Evolutionary conservation across 2,329 filamentous ascomycete genomes (phyloP), one percentile per base, ranked within the genome.

Genomic region (Fusarium palustre): DNA sequence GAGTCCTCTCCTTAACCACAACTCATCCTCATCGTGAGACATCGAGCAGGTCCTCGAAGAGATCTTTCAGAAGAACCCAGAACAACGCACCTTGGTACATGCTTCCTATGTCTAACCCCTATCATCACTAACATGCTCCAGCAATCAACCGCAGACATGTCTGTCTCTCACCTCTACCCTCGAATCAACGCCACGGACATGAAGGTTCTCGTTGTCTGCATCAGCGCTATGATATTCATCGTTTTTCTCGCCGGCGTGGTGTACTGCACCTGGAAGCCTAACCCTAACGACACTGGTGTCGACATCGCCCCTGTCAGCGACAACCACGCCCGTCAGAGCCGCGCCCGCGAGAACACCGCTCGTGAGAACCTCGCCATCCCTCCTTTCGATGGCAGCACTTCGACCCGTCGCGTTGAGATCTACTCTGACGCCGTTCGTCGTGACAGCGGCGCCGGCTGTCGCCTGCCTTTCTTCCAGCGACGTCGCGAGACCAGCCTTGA

Each of bases 41-140:
- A 18, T 7, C 16, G n/a, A 30, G 18, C 13, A 13, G 16, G 25
- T 16, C 13, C 7, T 38, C 31, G 18, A 50, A 16, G n/a, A 36
- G 11, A 13, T 24, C n/a, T 20, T 3, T 18, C 9, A 33, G 5
- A 24, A n/a, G 7, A 13, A 2, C 16, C 20, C 15, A 20, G 12
- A 20, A 46, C 10, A 46, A 12, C n/a, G n/a, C n/a, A 52, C 20
- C 22, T 48, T 3, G 36, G 62, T 60, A 60, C 10, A 18, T 4
- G 8, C 13, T 22, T 15, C 10, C 15, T 31, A 33, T 36, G 20
- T 22, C 11, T 13, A 31, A 33, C 9, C 20, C 25, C 22, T 30
- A 48, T 31, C 20, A 42, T 31, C 33, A 43, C 60, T 65, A 59
- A 65, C 60, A 34, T 10, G 6, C 5, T 16, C 2, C 20, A 66